Evolutionary conservation across 2,329 filamentous ascomycete genomes (phyloP).

Genomic region (Ophidiomyces ophidiicola): DNA sequence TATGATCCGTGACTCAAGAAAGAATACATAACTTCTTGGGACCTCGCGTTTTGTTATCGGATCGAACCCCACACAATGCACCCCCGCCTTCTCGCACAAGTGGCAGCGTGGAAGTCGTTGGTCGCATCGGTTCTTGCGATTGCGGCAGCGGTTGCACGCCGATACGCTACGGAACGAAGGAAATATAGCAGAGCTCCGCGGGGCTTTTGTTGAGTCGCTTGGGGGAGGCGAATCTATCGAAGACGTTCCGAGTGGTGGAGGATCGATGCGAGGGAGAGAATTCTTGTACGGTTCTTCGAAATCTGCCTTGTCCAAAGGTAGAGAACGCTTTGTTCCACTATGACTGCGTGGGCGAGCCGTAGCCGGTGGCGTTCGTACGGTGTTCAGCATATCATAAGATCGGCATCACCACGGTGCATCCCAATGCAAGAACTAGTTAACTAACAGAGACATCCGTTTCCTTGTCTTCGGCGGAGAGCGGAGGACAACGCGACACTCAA

Average conservation of each 20-base stretch:
- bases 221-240: conserved; percentile 4
- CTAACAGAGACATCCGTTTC: too few species aligned
- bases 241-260: conserved; percentile 1
- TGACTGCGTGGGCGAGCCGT: conserved; percentile 4
- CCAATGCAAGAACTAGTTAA: background rate
- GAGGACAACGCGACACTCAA: too few species aligned
- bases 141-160: conserved; percentile 82
- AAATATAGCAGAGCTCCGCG: conserved; percentile 22
- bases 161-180: conserved; percentile 70
- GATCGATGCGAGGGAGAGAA: conserved; percentile 3
- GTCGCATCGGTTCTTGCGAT: conserved; percentile 91
- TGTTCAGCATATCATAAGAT: conserved; percentile 3
- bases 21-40: conserved; percentile 84
- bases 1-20: conserved; percentile 73
- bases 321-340: conserved; percentile 9
- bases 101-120: conserved; percentile 83
- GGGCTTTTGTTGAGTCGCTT: conserved; percentile 15
- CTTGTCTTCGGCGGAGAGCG: too few species aligned
- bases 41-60: conserved; percentile 95
- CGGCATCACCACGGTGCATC: conserved; percentile 5
- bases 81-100: conserved; percentile 82
- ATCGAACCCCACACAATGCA: conserved; percentile 89
- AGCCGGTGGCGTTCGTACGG: background rate
- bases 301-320: conserved; percentile 7
- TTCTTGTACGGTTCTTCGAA: conserved; percentile 3